Percentiles rank a stretch among this genome's conserved stretches.
Evolutionary conservation across 177 flowering plant species (phyloP).

Genomic region (Vitis hybrid): DNA sequence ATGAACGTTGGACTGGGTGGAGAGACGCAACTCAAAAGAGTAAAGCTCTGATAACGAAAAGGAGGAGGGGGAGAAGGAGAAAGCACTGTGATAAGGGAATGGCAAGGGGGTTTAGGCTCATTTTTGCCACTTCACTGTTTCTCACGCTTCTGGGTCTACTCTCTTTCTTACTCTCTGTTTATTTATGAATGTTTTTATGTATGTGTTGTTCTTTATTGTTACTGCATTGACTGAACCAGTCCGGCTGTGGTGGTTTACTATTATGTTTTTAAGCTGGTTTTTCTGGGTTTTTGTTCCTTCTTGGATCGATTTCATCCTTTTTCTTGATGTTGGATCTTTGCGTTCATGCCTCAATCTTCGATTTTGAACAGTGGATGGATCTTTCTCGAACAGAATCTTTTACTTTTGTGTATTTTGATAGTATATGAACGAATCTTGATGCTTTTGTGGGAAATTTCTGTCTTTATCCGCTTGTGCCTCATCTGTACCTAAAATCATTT

Average conservation of each 20-base stretch:
- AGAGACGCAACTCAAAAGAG: not conserved
- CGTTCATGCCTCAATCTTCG: not conserved
- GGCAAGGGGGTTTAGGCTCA: slow-evolving; percentile 28
- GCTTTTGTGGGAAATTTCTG: too few species aligned
- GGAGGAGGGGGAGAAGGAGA: not conserved
- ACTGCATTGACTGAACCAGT: too few species aligned
- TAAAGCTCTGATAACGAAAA: not conserved
- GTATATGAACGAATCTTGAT: not conserved
- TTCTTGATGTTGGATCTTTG: not conserved
- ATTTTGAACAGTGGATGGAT: not conserved
- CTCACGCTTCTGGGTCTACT: slow-evolving; percentile 38
- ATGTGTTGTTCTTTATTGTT: not conserved
- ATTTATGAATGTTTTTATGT: not conserved
- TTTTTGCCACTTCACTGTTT: slow-evolving; percentile 31
- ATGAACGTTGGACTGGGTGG: not conserved
- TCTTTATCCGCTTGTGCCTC: too few species aligned
- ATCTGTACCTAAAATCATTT: too few species aligned
- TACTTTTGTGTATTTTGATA: not conserved
- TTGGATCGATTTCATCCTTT: not conserved
- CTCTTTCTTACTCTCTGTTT: not conserved
- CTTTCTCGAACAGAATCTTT: not conserved
- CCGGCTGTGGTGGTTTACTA: too few species aligned
- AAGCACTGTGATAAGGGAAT: slow-evolving; percentile 18
- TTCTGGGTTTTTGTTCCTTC: not conserved
- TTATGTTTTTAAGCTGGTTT: not conserved